phyloP scores from a whole-genome alignment of 2,329 filamentous ascomycete genomes.

The Chalaropsis ovoidea region DNA sequence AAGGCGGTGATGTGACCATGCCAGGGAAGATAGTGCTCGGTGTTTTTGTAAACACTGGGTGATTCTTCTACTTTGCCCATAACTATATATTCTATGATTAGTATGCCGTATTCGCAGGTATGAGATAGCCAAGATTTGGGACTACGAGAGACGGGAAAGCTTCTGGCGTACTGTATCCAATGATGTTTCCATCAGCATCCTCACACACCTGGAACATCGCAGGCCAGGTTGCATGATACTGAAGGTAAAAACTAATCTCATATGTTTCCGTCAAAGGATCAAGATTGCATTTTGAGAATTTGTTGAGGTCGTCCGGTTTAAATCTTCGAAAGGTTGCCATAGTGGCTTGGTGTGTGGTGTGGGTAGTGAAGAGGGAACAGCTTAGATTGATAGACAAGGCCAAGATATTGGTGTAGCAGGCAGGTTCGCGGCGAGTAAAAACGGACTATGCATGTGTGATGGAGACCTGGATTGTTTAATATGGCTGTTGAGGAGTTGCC shows the following conservation, averaged over 20 bases:
- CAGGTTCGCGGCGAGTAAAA: too few species aligned
- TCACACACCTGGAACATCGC: slow-evolving; percentile 88
- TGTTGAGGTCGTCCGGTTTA: slow-evolving; percentile 71
- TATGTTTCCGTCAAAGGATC: slow-evolving; percentile 98
- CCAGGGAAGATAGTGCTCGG: slow-evolving; percentile 93
- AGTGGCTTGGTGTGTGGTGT: background rate
- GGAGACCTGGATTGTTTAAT: too few species aligned
- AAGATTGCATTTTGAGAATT: slow-evolving; percentile 87
- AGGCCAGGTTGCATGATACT: slow-evolving; percentile 94
- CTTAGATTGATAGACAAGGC: background rate
- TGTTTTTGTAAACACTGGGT: slow-evolving; percentile 60
- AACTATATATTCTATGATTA: slow-evolving; percentile 45
- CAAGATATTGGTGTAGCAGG: too few species aligned
- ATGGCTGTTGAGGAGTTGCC: too few species aligned
- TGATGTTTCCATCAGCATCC: slow-evolving; percentile 73
- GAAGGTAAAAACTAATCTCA: slow-evolving; percentile 86
- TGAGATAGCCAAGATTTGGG: slow-evolving; percentile 17
- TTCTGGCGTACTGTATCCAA: slow-evolving; percentile 70
- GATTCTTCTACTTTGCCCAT: slow-evolving; percentile 95
- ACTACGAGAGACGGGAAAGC: background rate
- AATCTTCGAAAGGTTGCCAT: slow-evolving; percentile 86
- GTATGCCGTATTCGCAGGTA: background rate
- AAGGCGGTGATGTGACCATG: slow-evolving; percentile 96
- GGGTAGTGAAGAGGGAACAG: background rate
- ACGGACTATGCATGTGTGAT: too few species aligned